Conservation (phyloP, 2,329 filamentous ascomycete species). For the Pezizomycotina sp. region DNA sequence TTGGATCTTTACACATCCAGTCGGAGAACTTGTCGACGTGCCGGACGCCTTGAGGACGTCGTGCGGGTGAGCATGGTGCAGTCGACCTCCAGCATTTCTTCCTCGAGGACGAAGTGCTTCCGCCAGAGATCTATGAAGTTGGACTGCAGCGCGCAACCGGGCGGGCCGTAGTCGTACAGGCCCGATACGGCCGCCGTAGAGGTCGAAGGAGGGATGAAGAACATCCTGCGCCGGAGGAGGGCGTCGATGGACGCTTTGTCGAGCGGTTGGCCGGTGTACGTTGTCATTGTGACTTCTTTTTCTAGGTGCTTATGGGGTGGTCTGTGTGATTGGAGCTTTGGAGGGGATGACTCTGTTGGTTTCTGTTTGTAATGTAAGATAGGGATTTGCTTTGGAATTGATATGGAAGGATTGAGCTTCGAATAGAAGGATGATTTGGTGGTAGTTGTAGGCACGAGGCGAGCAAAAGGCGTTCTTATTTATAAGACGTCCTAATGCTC, state of each 20-base stretch:
- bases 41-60: conserved; percentile 89
- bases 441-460: too few species aligned
- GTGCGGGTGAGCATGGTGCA: conserved; percentile 87
- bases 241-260: conserved; percentile 68
- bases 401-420: too few species aligned
- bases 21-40: conserved; percentile 97
- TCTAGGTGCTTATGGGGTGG: background rate
- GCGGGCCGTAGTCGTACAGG: conserved; percentile 85
- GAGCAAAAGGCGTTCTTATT: too few species aligned
- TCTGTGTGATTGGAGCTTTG: too few species aligned
- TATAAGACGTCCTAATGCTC: too few species aligned
- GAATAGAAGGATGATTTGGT: too few species aligned
- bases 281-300: conserved; percentile 40
- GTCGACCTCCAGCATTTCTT: conserved; percentile 91
- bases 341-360: too few species aligned
- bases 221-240: conserved; percentile 72
- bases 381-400: too few species aligned
- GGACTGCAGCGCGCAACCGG: conserved; percentile 69
- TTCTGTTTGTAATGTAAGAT: too few species aligned
- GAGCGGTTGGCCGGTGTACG: conserved; percentile 76
- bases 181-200: conserved; percentile 81
- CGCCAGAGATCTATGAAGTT: conserved; percentile 81
- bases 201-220: conserved; percentile 91
- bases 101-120: conserved; percentile 83
- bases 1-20: conserved; percentile 98